A percentile compares a stretch with the other conserved stretches of the same genome.
Conservation (phyloP, 805 yeast genomes). For the Hagleromyces aurorensis region DNA sequence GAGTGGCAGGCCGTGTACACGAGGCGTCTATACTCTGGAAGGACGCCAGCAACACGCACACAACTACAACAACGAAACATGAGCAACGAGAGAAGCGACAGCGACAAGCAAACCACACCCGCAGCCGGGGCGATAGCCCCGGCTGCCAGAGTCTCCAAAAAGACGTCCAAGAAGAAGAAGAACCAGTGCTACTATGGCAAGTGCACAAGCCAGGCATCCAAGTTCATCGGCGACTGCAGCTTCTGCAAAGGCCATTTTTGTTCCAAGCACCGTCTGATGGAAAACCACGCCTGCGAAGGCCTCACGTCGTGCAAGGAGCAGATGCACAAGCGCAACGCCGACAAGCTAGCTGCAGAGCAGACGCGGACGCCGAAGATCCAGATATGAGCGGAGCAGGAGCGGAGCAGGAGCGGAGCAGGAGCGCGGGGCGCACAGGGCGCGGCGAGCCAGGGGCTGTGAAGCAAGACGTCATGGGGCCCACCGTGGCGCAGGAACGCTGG, state of each 20-base stretch:
- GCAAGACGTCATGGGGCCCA: too few relatives aligned
- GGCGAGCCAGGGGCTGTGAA: too few relatives aligned
- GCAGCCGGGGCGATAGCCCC: conserved; percentile 6
- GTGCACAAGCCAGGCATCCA: conserved; percentile 58
- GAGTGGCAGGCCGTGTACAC: too few relatives aligned
- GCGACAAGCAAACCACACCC: neutral
- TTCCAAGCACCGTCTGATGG: conserved; percentile 78
- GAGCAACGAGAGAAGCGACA: conserved; percentile 1
- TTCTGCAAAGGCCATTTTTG: conserved; percentile 82
- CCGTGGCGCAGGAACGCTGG: too few relatives aligned
- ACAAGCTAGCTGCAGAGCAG: conserved; percentile 74
- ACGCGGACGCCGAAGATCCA: conserved; percentile 60
- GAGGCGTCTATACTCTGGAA: too few relatives aligned
- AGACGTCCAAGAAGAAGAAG: conserved; percentile 29
- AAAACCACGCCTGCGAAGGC: conserved; percentile 75
- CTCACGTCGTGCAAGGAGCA: conserved; percentile 72
- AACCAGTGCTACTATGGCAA: conserved; percentile 43
- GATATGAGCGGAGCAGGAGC: conserved; percentile 16
- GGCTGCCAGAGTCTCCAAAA: conserved; percentile 18
- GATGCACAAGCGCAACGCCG: conserved; percentile 78
- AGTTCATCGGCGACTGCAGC: conserved; percentile 72
- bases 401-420: too few relatives aligned
- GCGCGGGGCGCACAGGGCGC: too few relatives aligned
- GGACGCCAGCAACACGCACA: too few relatives aligned
- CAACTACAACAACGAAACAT: neutral